Base-by-base conservation (phyloP, 1,139 yeast species). In the Saccharomyces hybrid region DNA sequence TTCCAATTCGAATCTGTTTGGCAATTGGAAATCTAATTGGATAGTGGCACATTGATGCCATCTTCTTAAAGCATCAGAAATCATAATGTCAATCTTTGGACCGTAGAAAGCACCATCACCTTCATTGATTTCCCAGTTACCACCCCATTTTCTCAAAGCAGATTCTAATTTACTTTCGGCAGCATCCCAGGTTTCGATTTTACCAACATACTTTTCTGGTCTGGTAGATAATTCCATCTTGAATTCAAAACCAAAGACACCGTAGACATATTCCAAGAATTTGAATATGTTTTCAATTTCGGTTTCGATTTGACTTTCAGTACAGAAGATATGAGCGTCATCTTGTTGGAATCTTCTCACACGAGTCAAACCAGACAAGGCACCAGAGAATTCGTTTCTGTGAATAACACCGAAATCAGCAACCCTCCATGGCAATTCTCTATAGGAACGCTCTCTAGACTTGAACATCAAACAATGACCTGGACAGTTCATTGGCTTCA, bases 91-190 rank as follows among this genome's bases (percentile, higher is more conserved):
- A 69, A 93, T 93, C 80, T 93, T 93, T 66, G 99, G 99, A 57
- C 99, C 99, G 73, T 93, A 93, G 78, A 93, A 93, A 46, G 99
- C 99, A 72, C 99, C 99, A 71, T 93, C 98, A 67, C 96, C 97
- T n/a, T n/a, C n/a, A n/a, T 91, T 89, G 63, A 91, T 74, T 68
- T 85, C 88, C 98, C 98, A 93, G 56, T 82, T 78, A 60, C 88
- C 90, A 60, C 88, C 83, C 77, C 90, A 90, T 56, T 77, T 77
- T 71, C 87, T 80, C 66, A 90, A 78, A 47, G 96, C 95, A 56
- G 76, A 73, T 66, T 82, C 87, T 68, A 93, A 81, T 69, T 83
- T 86, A 54, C 73, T 66, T 73, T 93, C 99, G 31, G 99, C 99
- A 55, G 74, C 74, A 69, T 88, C 80, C 99, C 99, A 93, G 53